Conservation (phyloP, 495 filamentous ascomycete genomes). For the Aspergillus biplanus region DNA sequence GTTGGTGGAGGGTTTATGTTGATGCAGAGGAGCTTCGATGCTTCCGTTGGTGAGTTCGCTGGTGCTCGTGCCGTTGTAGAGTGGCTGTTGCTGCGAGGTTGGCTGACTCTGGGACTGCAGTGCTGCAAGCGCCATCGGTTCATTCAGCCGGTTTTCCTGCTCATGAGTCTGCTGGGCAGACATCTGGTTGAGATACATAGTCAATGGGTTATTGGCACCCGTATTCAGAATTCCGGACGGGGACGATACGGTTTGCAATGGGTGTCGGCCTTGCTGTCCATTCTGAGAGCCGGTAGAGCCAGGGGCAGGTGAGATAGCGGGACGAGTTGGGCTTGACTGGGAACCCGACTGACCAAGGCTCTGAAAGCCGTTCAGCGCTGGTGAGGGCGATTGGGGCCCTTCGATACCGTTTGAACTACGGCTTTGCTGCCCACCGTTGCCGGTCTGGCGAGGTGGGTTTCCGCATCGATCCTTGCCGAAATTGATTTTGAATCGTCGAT, state of each 20-base stretch:
- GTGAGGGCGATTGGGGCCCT: conserved; percentile 67
- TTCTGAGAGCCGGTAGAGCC: conserved; percentile 59
- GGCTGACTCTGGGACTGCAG: conserved; percentile 69
- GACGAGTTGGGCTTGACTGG: conserved; percentile 70
- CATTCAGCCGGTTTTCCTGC: conserved; percentile 55
- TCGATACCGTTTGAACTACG: conserved; percentile 53
- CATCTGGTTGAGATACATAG: conserved; percentile 90
- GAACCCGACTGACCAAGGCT: conserved; percentile 62
- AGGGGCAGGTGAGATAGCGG: conserved; percentile 58
- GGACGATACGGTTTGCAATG: conserved; percentile 57
- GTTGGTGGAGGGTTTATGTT: conserved; percentile 60
- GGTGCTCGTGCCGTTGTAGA: conserved; percentile 53
- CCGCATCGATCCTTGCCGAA: conserved; percentile 98
- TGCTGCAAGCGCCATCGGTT: conserved; percentile 52
- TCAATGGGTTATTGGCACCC: conserved; percentile 83
- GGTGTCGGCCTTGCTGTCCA: conserved; percentile 51
- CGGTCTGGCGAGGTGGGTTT: conserved; percentile 88
- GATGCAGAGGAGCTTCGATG: conserved; percentile 50
- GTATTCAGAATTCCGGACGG: conserved; percentile 77
- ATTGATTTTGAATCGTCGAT: conserved; percentile 98
- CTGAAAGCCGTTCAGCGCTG: conserved; percentile 53
- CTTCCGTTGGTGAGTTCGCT: conserved; percentile 61
- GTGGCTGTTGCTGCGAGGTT: conserved; percentile 52
- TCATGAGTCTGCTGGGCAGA: conserved; percentile 75
- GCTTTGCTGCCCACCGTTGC: conserved; percentile 61